Evolutionary conservation across 768 basidiomycete species (phyloP).

Genomic region (Flagelloscypha sp.): DNA sequence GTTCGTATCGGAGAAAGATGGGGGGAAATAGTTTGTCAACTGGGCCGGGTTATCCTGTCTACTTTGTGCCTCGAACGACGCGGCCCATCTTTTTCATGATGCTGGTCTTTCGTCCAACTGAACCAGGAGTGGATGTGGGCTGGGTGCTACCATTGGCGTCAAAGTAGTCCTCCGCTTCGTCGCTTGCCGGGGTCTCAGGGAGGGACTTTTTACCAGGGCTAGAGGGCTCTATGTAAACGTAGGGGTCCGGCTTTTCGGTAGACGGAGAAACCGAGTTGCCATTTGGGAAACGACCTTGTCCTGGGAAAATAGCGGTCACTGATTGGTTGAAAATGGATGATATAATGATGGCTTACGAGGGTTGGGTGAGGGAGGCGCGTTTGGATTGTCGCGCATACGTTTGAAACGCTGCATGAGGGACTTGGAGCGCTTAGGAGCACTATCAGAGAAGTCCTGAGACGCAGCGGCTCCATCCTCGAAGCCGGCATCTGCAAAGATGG

Average conservation of each 20-base stretch:
- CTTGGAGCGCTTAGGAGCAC: slow-evolving; percentile 61
- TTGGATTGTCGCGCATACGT: slow-evolving; percentile 81
- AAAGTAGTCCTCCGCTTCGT: slow-evolving; percentile 37
- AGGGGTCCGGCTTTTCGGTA: slow-evolving; percentile 42
- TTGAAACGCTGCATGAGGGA: slow-evolving; percentile 85
- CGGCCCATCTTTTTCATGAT: slow-evolving; percentile 74
- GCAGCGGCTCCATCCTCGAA: slow-evolving; percentile 30
- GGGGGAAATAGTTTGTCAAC: slow-evolving; percentile 4
- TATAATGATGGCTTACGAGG: too few species aligned
- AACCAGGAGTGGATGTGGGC: slow-evolving; percentile 25
- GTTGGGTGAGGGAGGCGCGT: too few species aligned
- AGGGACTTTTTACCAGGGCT: slow-evolving; percentile 45
- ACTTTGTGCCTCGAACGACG: slow-evolving; percentile 54
- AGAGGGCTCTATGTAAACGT: slow-evolving; percentile 56
- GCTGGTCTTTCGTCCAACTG: slow-evolving; percentile 55
- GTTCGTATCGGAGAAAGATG: too few species aligned
- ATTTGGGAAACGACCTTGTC: slow-evolving; percentile 59
- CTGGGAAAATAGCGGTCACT: too few species aligned
- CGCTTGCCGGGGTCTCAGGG: slow-evolving; percentile 32
- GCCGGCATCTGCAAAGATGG: slow-evolving; percentile 59
- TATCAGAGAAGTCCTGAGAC: slow-evolving; percentile 36
- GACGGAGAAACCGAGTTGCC: slow-evolving; percentile 21
- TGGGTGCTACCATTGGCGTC: slow-evolving; percentile 27
- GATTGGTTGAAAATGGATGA: too few species aligned
- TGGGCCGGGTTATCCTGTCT: slow-evolving; percentile 7